Base-by-base conservation (phyloP, 768 basidiomycete species). In the Floccularia luteovirens region DNA sequence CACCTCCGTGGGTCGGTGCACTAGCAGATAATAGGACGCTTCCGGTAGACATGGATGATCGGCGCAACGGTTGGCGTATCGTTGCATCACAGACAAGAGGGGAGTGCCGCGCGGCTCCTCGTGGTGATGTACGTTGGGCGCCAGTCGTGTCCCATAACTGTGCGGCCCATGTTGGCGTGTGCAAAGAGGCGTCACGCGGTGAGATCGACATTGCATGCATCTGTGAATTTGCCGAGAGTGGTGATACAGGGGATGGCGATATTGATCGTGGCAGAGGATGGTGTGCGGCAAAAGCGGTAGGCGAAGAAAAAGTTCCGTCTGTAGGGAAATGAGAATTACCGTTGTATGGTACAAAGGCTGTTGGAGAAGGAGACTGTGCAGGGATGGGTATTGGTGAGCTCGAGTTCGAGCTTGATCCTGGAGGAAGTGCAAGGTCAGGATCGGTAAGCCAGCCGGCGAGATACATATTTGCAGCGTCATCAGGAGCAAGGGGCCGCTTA, bases 1-100 rank as follows among this genome's bases (percentile, higher is more conserved):
- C n/a, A n/a, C n/a, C n/a, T 5, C 65, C 58, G 41, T 66, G 60
- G 38, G 79, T 67, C 14, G 85, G 85, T 1, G 85, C 85, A 46
- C 82, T 84, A 7, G 82, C 72, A 8, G 83, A 80, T 39, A 75
- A 75, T 63, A 88, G 84, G 39, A 79, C 60, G 25, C 74, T 70
- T 13, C 65, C 62, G 0, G 63, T 60, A 22, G 77, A 61, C n/a
- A 75, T 53, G 51, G 73, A 62, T 49, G 70, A 60, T 51, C 70
- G 68, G 44, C 66, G 64, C 39, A 61, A 56, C 44, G 65, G 65
- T 40, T 60, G 62, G 41, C 67, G 62, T 22, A 62, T 61, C 21
- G 61, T 67, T 39, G 52, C 47, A 43, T 67, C 68, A n/a, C n/a
- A n/a, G 20, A 59, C 56, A 43, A 73, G 62, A 39, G 72, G 75